phyloP scores from a whole-genome alignment of 2,329 filamentous ascomycete genomes.

The Rhinocladiella similis region DNA sequence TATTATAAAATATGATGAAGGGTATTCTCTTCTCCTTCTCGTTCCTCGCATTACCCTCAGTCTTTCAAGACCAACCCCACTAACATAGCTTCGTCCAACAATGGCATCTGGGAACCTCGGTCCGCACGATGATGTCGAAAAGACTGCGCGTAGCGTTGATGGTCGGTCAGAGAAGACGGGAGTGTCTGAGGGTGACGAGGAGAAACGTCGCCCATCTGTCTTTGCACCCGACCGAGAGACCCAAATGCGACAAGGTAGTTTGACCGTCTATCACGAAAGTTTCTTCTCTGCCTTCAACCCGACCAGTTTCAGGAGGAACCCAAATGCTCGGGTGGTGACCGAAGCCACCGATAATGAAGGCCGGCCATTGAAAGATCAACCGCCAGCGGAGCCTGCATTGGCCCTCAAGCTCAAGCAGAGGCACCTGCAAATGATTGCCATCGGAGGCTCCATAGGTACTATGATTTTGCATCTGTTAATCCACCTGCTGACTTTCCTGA shows the following conservation, averaged over 20 bases:
- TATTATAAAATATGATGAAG: no score
- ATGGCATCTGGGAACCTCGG: no score
- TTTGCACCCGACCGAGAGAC: conserved; percentile 1
- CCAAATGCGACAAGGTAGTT: conserved; percentile 14
- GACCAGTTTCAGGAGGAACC: conserved; percentile 45
- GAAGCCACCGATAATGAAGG: conserved; percentile 51
- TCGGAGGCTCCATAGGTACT: conserved; percentile 67
- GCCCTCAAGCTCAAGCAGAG: conserved; percentile 76
- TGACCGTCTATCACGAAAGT: conserved; percentile 11
- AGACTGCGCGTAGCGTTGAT: neutral
- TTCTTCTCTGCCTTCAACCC: conserved; percentile 7
- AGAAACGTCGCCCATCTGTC: neutral
- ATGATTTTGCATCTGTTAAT: conserved; percentile 22
- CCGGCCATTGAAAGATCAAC: conserved; percentile 63
- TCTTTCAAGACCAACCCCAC: no score
- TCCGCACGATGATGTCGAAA: neutral
- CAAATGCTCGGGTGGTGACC: conserved; percentile 39
- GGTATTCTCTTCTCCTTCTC: no score
- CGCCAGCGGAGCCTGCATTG: conserved; percentile 68
- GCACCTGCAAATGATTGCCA: conserved; percentile 97
- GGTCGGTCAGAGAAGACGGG: no score
- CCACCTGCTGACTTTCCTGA: conserved; percentile 42
- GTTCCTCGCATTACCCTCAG: no score
- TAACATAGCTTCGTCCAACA: no score
- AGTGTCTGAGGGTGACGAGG: neutral